These are phyloP conservation scores for Thermothelomyces thermophilus DNA, from an alignment of 2,329 filamentous ascomycete genomes.

Conservation along the genomic window DNA sequence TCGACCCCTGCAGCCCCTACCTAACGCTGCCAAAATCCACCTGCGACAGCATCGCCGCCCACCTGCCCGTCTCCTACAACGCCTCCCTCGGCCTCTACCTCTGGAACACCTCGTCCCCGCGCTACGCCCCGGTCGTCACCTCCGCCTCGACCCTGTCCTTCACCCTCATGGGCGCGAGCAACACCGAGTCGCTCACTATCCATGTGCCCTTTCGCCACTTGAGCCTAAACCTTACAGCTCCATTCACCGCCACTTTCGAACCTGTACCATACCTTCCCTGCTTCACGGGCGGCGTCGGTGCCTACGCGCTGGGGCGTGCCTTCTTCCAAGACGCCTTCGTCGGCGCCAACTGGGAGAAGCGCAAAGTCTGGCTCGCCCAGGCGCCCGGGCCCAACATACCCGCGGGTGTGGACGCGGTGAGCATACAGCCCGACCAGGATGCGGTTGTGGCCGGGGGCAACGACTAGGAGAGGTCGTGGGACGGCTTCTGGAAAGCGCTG, in stretches of 20 bases:
- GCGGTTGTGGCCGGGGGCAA: background rate
- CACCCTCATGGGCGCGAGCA: background rate
- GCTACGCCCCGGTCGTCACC: background rate
- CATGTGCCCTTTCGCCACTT: conserved; percentile 10
- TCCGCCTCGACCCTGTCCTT: conserved; percentile 6
- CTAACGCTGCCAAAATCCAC: conserved; percentile 2
- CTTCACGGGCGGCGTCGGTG: background rate
- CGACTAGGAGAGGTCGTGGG: conserved; percentile 3
- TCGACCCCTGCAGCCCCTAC: conserved; percentile 9
- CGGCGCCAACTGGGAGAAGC: conserved; percentile 4
- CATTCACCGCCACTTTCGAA: background rate
- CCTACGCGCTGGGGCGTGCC: background rate
- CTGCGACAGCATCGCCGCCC: conserved; percentile 5
- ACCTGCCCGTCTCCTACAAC: conserved; percentile 7
- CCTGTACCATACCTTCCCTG: conserved; percentile 6
- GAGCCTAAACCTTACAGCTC: background rate
- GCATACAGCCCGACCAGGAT: background rate
- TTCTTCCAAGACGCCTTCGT: conserved; percentile 12
- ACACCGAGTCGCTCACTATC: background rate
- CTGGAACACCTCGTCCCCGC: conserved; percentile 8
- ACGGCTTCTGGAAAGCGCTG: background rate
- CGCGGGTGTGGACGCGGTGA: background rate
- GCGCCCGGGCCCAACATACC: background rate
- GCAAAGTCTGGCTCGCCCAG: background rate
- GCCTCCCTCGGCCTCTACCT: conserved; percentile 8